phyloP scores from a whole-genome alignment of 1,284 basidiomycete genomes.

The Cutaneotrichosporon sp. region DNA sequence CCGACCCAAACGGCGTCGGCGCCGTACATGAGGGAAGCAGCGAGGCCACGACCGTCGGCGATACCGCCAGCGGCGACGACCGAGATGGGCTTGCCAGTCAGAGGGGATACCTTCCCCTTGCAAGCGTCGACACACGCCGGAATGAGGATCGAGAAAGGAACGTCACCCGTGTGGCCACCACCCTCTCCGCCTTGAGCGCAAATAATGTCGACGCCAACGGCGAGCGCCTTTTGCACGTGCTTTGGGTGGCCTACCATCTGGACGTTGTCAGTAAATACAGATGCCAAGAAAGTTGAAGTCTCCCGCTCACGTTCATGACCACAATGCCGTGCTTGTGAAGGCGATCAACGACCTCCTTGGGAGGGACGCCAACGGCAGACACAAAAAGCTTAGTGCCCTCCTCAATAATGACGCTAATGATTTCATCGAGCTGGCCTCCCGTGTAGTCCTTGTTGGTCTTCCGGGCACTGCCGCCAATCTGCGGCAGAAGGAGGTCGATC shows the following conservation, averaged over 20 bases:
- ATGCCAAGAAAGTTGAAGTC: too few species aligned
- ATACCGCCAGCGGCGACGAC: slow-evolving; percentile 82
- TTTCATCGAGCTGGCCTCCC: slow-evolving; percentile 62
- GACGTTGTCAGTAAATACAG: too few species aligned
- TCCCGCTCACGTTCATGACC: slow-evolving; percentile 71
- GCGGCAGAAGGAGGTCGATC: slow-evolving; percentile 77
- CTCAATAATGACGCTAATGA: slow-evolving; percentile 81
- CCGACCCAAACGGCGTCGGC: slow-evolving; percentile 85
- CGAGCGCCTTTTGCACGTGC: slow-evolving; percentile 74
- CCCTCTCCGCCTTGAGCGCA: slow-evolving; percentile 84
- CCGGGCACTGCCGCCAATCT: slow-evolving; percentile 71
- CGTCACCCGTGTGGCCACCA: slow-evolving; percentile 58
- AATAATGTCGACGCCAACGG: slow-evolving; percentile 75
- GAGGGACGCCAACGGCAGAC: slow-evolving; percentile 72
- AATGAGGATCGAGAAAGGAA: slow-evolving; percentile 39
- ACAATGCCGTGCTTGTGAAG: slow-evolving; percentile 74
- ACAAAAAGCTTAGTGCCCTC: slow-evolving; percentile 78
- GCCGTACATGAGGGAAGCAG: slow-evolving; percentile 76
- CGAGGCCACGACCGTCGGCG: slow-evolving; percentile 74
- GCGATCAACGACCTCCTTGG: slow-evolving; percentile 66
- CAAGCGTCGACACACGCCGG: slow-evolving; percentile 74
- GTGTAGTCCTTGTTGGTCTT: slow-evolving; percentile 68
- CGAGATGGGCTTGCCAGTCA: slow-evolving; percentile 66
- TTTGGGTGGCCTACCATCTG: slow-evolving; percentile 82
- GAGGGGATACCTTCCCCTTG: slow-evolving; percentile 63